Evolutionary conservation across 805 yeast genomes (phyloP), one percentile per base, ranked within the genome.

Genomic region (Metschnikowia picachoensis): DNA sequence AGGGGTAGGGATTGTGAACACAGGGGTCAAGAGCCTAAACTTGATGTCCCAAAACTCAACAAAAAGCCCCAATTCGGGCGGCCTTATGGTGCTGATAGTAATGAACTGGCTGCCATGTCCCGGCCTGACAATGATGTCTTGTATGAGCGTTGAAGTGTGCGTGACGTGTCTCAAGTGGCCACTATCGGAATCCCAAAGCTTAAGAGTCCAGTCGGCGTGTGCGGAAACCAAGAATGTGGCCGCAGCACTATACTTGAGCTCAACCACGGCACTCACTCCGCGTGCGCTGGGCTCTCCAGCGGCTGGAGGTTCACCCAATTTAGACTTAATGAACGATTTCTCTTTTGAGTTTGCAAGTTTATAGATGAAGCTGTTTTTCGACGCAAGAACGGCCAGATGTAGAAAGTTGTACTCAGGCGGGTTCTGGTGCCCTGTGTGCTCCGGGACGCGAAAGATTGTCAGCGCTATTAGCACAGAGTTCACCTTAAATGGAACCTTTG

Each of bases 11-110:
- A 55, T 41, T 9, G 40, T 28, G 13, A 46, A 45, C 3, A 55
- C 39, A 11, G 58, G 57, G 9, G 47, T 37, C 30, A 39, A 27
- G 8, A 48, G 30, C 25, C 34, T 40, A 28, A 44, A 49, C n/a
- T 43, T 42, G 20, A 55, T 37, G 36, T 55, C 58, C 58, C 58
- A 55, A 20, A 53, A 50, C 38, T 55, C 53, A 8, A 53, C 51
- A 31, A 40, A 43, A 15, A 50, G 35, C 10, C 51, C 48, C 17
- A 35, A 15, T 7, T 47, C 42, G 0, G 57, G 54, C n/a, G 50
- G 48, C 8, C 40, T 47, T 20, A 51, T 30, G n/a, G 41, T 34
- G 8, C 57, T 49, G 8, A 43, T 14, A 8, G 56, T 53, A 29
- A 53, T 43, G 31, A 49, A 44, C 29, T 55, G 57, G 20, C 37